phyloP scores from a whole-genome alignment of 306 rosid species.

The Abrus pulchellus region DNA sequence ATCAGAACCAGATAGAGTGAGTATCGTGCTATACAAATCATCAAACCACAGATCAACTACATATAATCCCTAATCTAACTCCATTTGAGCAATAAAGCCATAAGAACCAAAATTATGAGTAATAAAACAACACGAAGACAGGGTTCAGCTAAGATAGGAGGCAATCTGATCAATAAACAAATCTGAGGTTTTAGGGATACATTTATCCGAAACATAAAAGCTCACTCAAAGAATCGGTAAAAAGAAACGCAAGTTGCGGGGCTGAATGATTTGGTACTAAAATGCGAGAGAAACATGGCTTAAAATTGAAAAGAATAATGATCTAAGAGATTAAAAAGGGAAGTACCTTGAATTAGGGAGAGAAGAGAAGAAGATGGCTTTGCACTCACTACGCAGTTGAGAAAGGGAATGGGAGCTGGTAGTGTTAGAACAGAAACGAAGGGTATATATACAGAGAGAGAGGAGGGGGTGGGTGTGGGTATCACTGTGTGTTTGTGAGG shows the following conservation, averaged over 20 bases:
- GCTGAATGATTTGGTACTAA: not conserved
- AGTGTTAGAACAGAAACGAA: not conserved
- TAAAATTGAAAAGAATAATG: not conserved
- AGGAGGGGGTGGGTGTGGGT: not conserved
- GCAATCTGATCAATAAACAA: not conserved
- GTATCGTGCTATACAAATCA: not conserved
- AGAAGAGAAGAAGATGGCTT: slow-evolving; percentile 1
- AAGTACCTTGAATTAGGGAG: slow-evolving; percentile 18
- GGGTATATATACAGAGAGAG: slow-evolving; percentile 28
- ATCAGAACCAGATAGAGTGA: slow-evolving; percentile 20
- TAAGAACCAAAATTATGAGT: not conserved
- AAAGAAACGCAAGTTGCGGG: not conserved
- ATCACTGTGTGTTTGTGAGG: slow-evolving; percentile 3
- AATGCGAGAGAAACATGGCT: not conserved
- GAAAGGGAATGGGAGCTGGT: slow-evolving; percentile 9
- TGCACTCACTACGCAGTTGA: not conserved
- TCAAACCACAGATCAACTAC: slow-evolving; percentile 51
- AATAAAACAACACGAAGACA: slow-evolving; percentile 5
- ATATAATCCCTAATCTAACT: slow-evolving; percentile 33
- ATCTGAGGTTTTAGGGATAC: not conserved
- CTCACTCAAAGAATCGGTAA: not conserved
- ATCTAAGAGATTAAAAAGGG: not conserved
- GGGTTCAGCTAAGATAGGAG: not conserved
- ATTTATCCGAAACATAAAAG: not conserved
- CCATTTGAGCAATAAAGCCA: slow-evolving; percentile 6